Evolutionary conservation across 257 asterid genomes (phyloP), one percentile per base, ranked within the genome.

Genomic region (Pogostemon cablin): DNA sequence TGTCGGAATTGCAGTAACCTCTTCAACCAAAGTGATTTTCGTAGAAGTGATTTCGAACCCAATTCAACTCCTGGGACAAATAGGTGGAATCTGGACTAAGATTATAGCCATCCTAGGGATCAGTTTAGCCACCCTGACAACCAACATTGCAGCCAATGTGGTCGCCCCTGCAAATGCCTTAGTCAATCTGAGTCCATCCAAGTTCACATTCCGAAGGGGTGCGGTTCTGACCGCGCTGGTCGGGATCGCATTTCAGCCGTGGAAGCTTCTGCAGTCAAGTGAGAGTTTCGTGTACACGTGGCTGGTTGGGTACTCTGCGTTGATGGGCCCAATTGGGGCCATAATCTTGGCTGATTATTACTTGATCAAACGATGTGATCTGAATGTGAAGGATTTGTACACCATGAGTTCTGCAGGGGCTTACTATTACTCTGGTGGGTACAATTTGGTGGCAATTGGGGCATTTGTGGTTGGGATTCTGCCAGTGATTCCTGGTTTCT

Each of bases 131-230:
- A 80, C 78, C 12, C 52, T 93, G 46, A 93, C 97, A 0, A 93
- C 99, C 72, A 93, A 93, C 82, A 88, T 93, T 39, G 97, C 99
- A 2, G 99, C 99, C 7, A 91, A 93, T 9, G 95, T 91, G 3
- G 99, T 93, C 3, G 99, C 98, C 1, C 98, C 96, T 0, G 97
- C 98, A 0, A 91, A 93, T 37, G 98, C 96, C 0, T 50, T 93
- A 0, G 97, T 84, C 42, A 93, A 93, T 65, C 86, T 91, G 3
- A 89, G 90, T 71, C 98, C 98, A 9, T 79, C 90, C 1, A 55
- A 5, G 39, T 91, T 93, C 83, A 90, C 86, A 0, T 93, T 93
- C 59, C 78, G 96, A 0, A 73, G 73, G 6, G 97, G 97, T 0
- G 96, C 97, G 2, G 0, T 90, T 0, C 64, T 88, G 0, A 90